phyloP scores from a whole-genome alignment of 768 basidiomycete species.

The Tulasnella calospora region DNA sequence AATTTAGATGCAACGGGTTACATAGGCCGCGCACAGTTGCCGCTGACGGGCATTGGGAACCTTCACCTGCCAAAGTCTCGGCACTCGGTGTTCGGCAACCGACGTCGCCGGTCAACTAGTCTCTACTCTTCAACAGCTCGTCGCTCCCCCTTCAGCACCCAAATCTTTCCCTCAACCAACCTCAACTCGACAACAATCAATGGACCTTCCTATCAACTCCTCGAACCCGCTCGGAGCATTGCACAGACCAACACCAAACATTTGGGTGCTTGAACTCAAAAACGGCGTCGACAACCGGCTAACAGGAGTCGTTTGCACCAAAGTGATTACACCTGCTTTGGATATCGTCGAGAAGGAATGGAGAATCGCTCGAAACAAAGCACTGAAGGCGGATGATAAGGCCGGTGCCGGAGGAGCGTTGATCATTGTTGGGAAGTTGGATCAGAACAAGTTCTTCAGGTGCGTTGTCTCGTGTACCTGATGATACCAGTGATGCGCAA shows the following conservation, averaged over 20 bases:
- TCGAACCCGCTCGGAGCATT: slow-evolving; percentile 11
- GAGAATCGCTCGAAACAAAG: slow-evolving; percentile 43
- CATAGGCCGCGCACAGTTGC: neutral
- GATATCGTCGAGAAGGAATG: slow-evolving; percentile 70
- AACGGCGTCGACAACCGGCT: slow-evolving; percentile 72
- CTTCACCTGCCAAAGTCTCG: slow-evolving; percentile 1
- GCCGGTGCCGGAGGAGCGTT: slow-evolving; percentile 61
- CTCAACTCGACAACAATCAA: neutral
- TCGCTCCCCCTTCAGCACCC: neutral
- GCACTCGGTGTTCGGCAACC: neutral
- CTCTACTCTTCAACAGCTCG: neutral
- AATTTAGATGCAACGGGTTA: neutral
- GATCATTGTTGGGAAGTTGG: slow-evolving; percentile 67
- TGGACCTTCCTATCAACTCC: slow-evolving; percentile 8
- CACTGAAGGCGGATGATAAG: slow-evolving; percentile 30
- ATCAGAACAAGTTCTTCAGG: slow-evolving; percentile 89
- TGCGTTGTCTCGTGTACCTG: slow-evolving; percentile 31
- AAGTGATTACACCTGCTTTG: slow-evolving; percentile 62
- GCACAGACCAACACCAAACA: slow-evolving; percentile 17
- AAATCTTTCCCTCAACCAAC: neutral
- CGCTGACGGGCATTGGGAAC: neutral
- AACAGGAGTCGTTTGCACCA: slow-evolving; percentile 52
- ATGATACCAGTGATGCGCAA: neutral
- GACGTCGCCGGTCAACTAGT: neutral
- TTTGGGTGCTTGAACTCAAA: slow-evolving; percentile 79